phyloP scores from a whole-genome alignment of 2,329 filamentous ascomycete genomes.

The Nemania abortiva region DNA sequence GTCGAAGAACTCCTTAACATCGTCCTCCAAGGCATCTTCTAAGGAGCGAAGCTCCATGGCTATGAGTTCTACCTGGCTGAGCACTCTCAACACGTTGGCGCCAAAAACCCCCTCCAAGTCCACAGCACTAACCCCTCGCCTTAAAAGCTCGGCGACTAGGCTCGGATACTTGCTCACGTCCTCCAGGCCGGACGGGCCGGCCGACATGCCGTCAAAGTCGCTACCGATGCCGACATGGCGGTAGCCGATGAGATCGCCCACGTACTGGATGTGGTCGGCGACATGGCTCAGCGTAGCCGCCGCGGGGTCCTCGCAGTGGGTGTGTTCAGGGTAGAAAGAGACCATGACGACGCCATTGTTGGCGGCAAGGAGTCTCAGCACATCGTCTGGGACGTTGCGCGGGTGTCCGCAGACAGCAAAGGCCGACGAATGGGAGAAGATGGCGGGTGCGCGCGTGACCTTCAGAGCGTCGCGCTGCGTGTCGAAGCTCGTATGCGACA shows the following conservation, averaged over 20 bases:
- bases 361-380: slow-evolving; percentile 37
- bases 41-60: neutral
- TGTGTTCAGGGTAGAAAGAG: slow-evolving; percentile 50
- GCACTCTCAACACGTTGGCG: slow-evolving; percentile 1
- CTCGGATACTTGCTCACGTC: slow-evolving; percentile 13
- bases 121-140: neutral
- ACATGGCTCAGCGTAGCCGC: slow-evolving; percentile 53
- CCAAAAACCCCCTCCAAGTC: neutral
- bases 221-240: slow-evolving; percentile 55
- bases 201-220: slow-evolving; percentile 53
- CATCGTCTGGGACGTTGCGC: slow-evolving; percentile 58
- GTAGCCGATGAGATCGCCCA: slow-evolving; percentile 52
- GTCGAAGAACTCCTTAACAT: neutral
- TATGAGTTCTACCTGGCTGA: neutral
- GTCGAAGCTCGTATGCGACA: slow-evolving; percentile 51
- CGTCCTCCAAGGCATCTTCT: slow-evolving; percentile 2
- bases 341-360: slow-evolving; percentile 58
- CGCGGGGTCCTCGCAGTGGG: slow-evolving; percentile 44
- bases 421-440: slow-evolving; percentile 52
- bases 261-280: slow-evolving; percentile 52
- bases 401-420: slow-evolving; percentile 48
- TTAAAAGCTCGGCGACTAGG: neutral
- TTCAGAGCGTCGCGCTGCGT: slow-evolving; percentile 50
- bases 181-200: slow-evolving; percentile 48
- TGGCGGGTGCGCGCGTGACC: slow-evolving; percentile 48